Conservation (phyloP, 2,329 filamentous ascomycete species). For the Bisporella sp. region DNA sequence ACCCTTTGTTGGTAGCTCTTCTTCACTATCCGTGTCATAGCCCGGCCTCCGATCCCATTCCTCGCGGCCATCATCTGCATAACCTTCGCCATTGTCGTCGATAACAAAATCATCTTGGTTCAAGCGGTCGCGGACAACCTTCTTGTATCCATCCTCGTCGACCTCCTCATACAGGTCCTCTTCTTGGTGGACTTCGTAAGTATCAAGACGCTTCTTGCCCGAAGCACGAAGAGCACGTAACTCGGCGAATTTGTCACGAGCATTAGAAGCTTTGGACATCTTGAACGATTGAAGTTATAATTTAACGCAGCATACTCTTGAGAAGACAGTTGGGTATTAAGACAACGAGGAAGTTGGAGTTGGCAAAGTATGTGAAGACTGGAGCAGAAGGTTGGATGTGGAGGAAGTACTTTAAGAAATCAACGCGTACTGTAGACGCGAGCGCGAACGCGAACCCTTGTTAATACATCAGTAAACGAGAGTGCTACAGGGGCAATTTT, state of each 20-base stretch:
- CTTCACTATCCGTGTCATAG: constrained; percentile 71
- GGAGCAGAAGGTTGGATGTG: neutral
- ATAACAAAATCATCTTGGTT: constrained; percentile 97
- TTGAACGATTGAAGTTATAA: constrained; percentile 7
- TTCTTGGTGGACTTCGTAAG: constrained; percentile 80
- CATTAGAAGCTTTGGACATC: constrained; percentile 27
- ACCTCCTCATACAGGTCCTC: constrained; percentile 90
- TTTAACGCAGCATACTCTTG: constrained; percentile 11
- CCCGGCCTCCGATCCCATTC: constrained; percentile 69
- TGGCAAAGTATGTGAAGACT: neutral
- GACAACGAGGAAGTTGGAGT: neutral
- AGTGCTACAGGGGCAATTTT: too few relatives aligned
- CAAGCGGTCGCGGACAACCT: constrained; percentile 80
- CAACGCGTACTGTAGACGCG: too few relatives aligned
- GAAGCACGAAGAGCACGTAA: constrained; percentile 76
- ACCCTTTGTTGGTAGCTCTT: constrained; percentile 45
- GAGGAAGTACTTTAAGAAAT: too few relatives aligned
- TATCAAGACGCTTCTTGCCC: constrained; percentile 85
- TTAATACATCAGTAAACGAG: too few relatives aligned
- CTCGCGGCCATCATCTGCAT: constrained; percentile 92
- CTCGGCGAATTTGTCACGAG: constrained; percentile 57
- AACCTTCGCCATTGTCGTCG: constrained; percentile 95
- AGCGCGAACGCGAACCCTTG: too few relatives aligned
- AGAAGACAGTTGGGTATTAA: neutral
- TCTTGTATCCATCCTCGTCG: constrained; percentile 95